Evolutionary conservation across 345 rosid species (phyloP).

Genomic region (Mallotus nudiflorus): DNA sequence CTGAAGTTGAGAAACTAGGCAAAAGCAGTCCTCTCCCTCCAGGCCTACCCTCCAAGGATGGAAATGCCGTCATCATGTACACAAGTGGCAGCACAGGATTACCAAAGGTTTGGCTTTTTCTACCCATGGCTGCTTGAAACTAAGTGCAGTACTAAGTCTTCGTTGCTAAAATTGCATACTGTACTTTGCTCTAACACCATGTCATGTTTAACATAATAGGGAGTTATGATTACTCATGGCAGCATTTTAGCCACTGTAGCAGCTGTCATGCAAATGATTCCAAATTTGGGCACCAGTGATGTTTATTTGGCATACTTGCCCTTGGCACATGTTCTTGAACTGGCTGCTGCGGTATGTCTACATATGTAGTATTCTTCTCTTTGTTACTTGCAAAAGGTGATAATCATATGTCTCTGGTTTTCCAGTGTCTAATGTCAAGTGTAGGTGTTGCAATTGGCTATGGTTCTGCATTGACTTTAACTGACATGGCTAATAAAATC

Average conservation of each 20-base stretch:
- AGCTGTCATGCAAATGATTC: slow-evolving; percentile 71
- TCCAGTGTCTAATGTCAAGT: slow-evolving; percentile 60
- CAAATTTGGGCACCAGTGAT: slow-evolving; percentile 52
- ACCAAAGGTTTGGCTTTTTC: slow-evolving; percentile 66
- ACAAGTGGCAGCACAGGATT: slow-evolving; percentile 96
- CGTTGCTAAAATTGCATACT: not conserved
- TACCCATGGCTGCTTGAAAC: not conserved
- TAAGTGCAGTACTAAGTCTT: not conserved
- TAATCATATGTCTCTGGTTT: slow-evolving; percentile 28
- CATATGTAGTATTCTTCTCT: slow-evolving; percentile 15
- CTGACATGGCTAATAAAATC: slow-evolving; percentile 78
- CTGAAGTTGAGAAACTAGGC: slow-evolving; percentile 81
- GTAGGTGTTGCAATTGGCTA: slow-evolving; percentile 85
- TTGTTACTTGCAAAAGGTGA: slow-evolving; percentile 6
- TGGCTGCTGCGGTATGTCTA: slow-evolving; percentile 77
- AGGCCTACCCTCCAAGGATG: slow-evolving; percentile 65
- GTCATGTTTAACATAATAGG: slow-evolving; percentile 43
- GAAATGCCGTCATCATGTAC: slow-evolving; percentile 78
- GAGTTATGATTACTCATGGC: slow-evolving; percentile 91
- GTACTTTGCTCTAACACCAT: slow-evolving; percentile 24
- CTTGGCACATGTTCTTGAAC: slow-evolving; percentile 91
- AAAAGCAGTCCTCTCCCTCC: slow-evolving; percentile 49
- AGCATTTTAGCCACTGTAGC: slow-evolving; percentile 82
- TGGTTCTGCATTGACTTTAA: slow-evolving; percentile 78
- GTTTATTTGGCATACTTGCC: slow-evolving; percentile 83